Base-by-base conservation (phyloP, 441 rosid species). In the Manihot esculenta region DNA sequence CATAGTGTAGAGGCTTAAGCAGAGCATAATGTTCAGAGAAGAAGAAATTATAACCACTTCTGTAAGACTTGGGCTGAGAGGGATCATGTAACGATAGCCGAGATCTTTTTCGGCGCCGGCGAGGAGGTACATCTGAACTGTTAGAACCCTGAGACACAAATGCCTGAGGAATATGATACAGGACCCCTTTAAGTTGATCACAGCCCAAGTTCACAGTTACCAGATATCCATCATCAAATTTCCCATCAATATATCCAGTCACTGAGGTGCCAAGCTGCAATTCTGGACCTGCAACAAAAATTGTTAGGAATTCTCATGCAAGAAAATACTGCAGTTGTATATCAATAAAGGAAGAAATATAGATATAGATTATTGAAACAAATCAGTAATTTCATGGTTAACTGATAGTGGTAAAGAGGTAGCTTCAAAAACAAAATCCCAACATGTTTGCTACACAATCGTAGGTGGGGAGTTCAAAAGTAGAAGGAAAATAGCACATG, bases 151-250 rank as follows among this genome's bases (percentile, higher is more conserved):
- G 81, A 71, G 84, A 79, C 73, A 70, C 33, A 59, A 77, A 79
- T 64, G 78, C 26, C n/a, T 72, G 77, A 59, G 97, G 90, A 65
- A 81, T 74, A 78, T 94, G 97, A 79, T 92, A 94, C 18, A 93
- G 67, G 61, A 92, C 95, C 57, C 99, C 99, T 79, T 82, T 85
- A 41, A 94, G 77, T 78, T 82, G 80, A 62, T 80, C 77, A 69
- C 87, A 58, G 67, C 93, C 95, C 61, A 88, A 33, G 59, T 75
- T 79, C 74, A 92, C 84, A 1, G 97, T 88, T 72, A 92, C 83
- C 44, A 94, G 84, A 76, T 94, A 94, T 62, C 99, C 97, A 41
- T 62, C 76, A 47, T 94, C 97, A 33, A 94, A 92, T 77, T 94
- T 90, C 60, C 87, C 97, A 71, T 92, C 99, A 68, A 94, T 89